Percentiles rank a stretch among this genome's conserved stretches.
phyloP scores from a whole-genome alignment of 345 rosid species.

The Fremontodendron californicum region DNA sequence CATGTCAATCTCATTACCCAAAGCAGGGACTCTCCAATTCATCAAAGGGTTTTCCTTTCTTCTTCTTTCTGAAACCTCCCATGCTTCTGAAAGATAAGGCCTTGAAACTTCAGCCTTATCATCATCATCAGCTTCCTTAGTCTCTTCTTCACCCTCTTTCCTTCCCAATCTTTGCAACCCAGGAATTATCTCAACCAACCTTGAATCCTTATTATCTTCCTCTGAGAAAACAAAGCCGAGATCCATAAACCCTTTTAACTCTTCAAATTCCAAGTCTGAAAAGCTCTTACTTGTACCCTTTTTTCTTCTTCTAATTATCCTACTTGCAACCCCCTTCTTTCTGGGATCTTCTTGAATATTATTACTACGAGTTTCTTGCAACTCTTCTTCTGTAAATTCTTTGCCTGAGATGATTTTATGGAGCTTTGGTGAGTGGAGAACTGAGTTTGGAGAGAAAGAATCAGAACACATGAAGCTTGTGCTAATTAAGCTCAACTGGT shows the following conservation, averaged over 20 bases:
- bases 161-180: constrained; percentile 59
- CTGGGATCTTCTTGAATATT: neutral
- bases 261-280: constrained; percentile 70
- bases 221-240: constrained; percentile 83
- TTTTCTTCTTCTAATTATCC: constrained; percentile 26
- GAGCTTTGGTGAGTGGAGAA: constrained; percentile 36
- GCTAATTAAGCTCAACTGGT: constrained; percentile 28
- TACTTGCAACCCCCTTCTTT: neutral
- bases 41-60: constrained; percentile 42
- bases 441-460: constrained; percentile 45
- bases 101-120: constrained; percentile 32
- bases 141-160: constrained; percentile 24
- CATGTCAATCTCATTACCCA: constrained; percentile 48
- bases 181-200: constrained; percentile 67
- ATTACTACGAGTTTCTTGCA: neutral
- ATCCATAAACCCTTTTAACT: constrained; percentile 85
- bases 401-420: constrained; percentile 35
- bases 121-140: constrained; percentile 10
- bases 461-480: constrained; percentile 24
- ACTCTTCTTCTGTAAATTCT: constrained; percentile 27
- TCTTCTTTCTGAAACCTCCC: constrained; percentile 47
- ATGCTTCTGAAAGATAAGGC: constrained; percentile 87
- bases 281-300: constrained; percentile 46
- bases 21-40: constrained; percentile 57
- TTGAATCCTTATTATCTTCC: constrained; percentile 61